Conservation (phyloP, 140 eudicot genomes). For the Oenanthe javanica region DNA sequence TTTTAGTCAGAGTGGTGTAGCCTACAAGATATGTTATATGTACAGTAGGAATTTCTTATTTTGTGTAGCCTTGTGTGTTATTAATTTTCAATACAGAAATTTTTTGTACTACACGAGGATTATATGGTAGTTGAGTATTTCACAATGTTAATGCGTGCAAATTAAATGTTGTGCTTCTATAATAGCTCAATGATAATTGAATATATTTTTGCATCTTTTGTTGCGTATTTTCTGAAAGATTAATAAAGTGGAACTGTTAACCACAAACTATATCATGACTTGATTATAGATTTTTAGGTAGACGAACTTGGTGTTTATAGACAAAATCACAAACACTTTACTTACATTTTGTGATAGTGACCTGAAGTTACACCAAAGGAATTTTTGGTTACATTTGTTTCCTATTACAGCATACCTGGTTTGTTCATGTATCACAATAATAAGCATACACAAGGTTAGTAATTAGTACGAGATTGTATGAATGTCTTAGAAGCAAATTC, state of each 20-base stretch:
- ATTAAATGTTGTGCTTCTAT: background rate
- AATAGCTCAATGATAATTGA: background rate
- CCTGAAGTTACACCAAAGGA: background rate
- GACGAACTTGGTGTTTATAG: background rate
- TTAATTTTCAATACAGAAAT: background rate
- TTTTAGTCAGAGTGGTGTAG: background rate
- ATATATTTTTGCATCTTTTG: background rate
- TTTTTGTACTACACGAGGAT: background rate
- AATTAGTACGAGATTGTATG: background rate
- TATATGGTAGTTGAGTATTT: background rate
- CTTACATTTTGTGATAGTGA: background rate
- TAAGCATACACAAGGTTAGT: background rate
- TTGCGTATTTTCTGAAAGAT: background rate
- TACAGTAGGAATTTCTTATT: background rate
- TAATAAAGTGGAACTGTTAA: no score
- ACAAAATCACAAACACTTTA: background rate
- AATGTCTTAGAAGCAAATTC: background rate
- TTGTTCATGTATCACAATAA: background rate
- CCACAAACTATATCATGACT: background rate
- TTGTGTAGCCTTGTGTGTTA: background rate
- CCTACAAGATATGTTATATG: background rate
- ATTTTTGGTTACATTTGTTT: no score
- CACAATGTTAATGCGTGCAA: background rate
- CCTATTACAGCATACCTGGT: background rate
- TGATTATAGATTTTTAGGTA: background rate